Evolutionary conservation across 2,329 filamentous ascomycete species (phyloP), one percentile per base, ranked within the genome.

Genomic region (Paraconiothyrium brasiliense): DNA sequence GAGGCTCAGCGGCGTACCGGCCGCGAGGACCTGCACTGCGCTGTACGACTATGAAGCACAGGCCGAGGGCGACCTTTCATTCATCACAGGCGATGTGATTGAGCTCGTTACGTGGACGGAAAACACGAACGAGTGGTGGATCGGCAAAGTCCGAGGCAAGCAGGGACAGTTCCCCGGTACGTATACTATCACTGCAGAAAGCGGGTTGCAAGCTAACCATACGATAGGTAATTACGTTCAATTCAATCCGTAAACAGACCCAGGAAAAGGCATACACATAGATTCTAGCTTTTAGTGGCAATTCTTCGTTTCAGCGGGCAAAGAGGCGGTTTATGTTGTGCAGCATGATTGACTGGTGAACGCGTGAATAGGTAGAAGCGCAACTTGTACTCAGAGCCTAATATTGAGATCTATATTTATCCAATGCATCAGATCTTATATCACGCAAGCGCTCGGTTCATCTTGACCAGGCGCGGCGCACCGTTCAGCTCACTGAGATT

Each of bases 81-180:
- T 99, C 81, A 86, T 86, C 20, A 89, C 92, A 0, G 94, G 94
- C 5, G 95, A 99, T 64, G 82, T 91, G 4, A 98, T 99, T 72
- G 94, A 98, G 78, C 94, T 99, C 69, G 78, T 95, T 2, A 86
- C 85, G 62, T 86, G 92, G 68, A 97, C 93, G n/a, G 85, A 87
- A 65, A 97, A 97, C 72, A 90, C 92, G 55, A 98, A 99, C 70
- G 95, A 99, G 79, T 99, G 95, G 95, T 99, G 95, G 95, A 90
- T 86, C 9, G 95, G 95, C 41, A 92, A 88, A 76, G 76, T 97
- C 57, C 85, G 90, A 61, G 93, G 91, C 52, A 90, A 90, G 80
- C 84, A 92, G 74, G 95, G 95, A 30, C 94, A 98, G 76, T 99
- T 99, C 78, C 95, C 95, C 81, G 95, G 95, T 97, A 84, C 76